Evolutionary conservation across 768 basidiomycete species (phyloP).

Genomic region (Trametes meyenii): DNA sequence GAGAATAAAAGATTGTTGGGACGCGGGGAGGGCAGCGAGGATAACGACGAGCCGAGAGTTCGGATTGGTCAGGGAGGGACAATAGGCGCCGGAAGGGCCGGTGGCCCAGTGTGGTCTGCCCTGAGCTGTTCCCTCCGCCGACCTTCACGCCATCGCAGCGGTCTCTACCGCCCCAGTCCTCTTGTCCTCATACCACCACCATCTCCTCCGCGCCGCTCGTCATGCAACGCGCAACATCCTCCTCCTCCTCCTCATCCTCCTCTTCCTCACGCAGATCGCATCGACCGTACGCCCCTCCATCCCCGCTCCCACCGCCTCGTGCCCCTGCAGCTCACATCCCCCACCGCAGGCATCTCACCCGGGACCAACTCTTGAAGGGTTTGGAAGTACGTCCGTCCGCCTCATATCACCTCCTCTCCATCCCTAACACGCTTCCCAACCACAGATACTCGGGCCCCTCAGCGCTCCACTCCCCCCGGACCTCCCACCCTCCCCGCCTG

Average conservation of each 20-base stretch:
- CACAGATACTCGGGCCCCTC: slow-evolving; percentile 45
- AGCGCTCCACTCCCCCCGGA: slow-evolving; percentile 46
- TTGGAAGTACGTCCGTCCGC: slow-evolving; percentile 39
- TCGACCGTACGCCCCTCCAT: slow-evolving; percentile 38
- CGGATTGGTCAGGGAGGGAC: slow-evolving; percentile 22
- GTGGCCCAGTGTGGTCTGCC: slow-evolving; percentile 27
- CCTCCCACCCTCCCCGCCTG: slow-evolving; percentile 49
- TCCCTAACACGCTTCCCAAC: not conserved
- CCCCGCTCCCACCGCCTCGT: slow-evolving; percentile 29
- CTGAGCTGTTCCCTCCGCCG: slow-evolving; percentile 34
- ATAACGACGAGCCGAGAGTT: slow-evolving; percentile 25
- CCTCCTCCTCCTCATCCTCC: slow-evolving; percentile 30
- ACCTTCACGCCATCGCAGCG: slow-evolving; percentile 44
- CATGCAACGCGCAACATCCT: slow-evolving; percentile 36
- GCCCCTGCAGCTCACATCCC: slow-evolving; percentile 21
- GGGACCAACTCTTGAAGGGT: slow-evolving; percentile 41
- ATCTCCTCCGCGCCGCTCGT: slow-evolving; percentile 29
- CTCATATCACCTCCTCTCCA: slow-evolving; percentile 23
- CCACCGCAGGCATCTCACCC: slow-evolving; percentile 28
- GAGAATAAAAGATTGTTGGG: slow-evolving; percentile 11
- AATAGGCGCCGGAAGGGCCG: slow-evolving; percentile 21
- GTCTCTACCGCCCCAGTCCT: slow-evolving; percentile 42
- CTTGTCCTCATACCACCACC: slow-evolving; percentile 44
- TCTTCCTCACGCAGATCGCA: slow-evolving; percentile 30
- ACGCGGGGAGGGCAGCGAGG: slow-evolving; percentile 14